Evolutionary conservation across 2,329 filamentous ascomycete genomes (phyloP), one percentile per base, ranked within the genome.

Genomic region (Cytospora chrysosperma): DNA sequence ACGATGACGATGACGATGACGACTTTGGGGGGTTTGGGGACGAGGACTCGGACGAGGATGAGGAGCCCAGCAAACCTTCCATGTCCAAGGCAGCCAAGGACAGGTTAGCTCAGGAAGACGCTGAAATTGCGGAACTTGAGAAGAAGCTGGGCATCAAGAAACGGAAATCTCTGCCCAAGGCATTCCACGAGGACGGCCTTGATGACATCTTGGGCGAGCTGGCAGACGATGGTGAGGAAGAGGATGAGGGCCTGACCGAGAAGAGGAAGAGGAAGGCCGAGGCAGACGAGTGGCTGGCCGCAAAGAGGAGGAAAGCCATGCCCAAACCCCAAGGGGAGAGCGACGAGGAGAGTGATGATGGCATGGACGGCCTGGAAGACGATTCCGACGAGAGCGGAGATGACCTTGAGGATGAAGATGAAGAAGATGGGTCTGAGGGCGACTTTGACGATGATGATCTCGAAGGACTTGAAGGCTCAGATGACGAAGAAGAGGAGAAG

Each of bases 111-210:
- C 82, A 91, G 66, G 94, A 99, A 64, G 93, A 98, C 71, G 91
- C 88, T 2, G 92, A 97, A 69, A 98, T 99, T 69, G 88, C 89
- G 24, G 88, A 88, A 3, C 79, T 97, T 34, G 95, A 99, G 77
- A 93, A 89, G 74, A 96, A 91, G 71, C 79, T 99, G 3, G 94
- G 95, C 0, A 83, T 97, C 68, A 91, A 88, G 72, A 86, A 87
- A 27, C 89, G 89, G 65, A 96, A 92, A 71, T 88, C 85, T 34
- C 75, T 92, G 6, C 88, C 88, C 0, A 89, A 90, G 68, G 81
- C 87, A 0, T 92, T 93, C 69, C 84, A 86, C 24, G 91, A 96
- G 8, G 93, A 97, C 72, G 94, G 93, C 0, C 78, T 98, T 2
- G 92, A 88, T 50, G 89, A 91, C 61, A 75, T 99, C 4, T 78